Evolutionary conservation across 352 stramenopile species (phyloP), one percentile per base, ranked within the genome.

Genomic region (Phytophthora palmivora): DNA sequence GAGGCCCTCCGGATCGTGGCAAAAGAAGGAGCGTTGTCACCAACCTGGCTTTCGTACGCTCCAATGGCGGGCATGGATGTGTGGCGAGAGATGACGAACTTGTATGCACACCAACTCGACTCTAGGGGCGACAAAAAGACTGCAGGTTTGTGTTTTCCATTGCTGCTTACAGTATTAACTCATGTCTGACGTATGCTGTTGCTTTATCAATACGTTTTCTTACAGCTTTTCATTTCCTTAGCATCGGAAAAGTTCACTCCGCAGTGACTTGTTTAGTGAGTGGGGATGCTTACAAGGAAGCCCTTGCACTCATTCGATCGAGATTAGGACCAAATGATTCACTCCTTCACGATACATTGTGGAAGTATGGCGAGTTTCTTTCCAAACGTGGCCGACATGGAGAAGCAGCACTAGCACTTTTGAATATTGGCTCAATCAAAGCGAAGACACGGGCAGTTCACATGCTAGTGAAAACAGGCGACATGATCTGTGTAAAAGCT

Each of bases 31-130:
- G 49, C 51, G 19, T 62, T 94, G 11, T 74, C 55, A 21, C 38
- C 73, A 19, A 68, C 63, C 8, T 94, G 83, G 83, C 64, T 94
- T n/a, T 68, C 83, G 1, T 76, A 86, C 21, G 83, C 86, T 19
- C 83, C 86, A 1, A 87, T 90, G 78, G 84, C 76, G n/a, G 86
- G 86, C 2, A 44, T 87, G 43, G 78, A 89, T 22, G 72, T 92
- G 15, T 94, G 85, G 85, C 70, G 78, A 24, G 79, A 94, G 37
- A 63, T 90, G 42, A 79, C 80, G 2, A 73, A 74, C 22, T 46
- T 91, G 19, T 94, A 90, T 16, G 83, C 85, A 1, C 62, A 61
- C 1, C 85, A 92, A 34, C 61, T 92, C 1, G 71, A 82, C 12
- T 47, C 54, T 0, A 39, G 67, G 8, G 74, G 83, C 0, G 76